A percentile compares a stretch with the other conserved stretches of the same genome.
Conservation (phyloP, 148 eudicot species). For the Dysphania ambrosioides region DNA sequence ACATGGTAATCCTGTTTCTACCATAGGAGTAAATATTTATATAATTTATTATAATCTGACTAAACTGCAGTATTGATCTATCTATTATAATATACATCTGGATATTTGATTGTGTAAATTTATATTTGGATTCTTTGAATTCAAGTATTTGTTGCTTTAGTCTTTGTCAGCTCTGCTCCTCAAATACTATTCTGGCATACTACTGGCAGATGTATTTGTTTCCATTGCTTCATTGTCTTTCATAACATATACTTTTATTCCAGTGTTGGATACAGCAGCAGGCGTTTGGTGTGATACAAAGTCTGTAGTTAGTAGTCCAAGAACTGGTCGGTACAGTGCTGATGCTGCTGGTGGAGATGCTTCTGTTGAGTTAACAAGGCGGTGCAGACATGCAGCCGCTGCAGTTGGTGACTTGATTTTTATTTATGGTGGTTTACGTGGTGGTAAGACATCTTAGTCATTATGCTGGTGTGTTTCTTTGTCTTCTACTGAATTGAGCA, state of each 20-base stretch:
- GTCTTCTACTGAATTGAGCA: not conserved
- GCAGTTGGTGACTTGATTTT: conserved; percentile 90
- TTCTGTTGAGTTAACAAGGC: conserved; percentile 91
- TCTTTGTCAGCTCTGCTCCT: not conserved
- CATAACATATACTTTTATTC: conserved; percentile 17
- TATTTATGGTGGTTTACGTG: conserved; percentile 94
- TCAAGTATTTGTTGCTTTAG: not conserved
- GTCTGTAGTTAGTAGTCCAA: conserved; percentile 89
- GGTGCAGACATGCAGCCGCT: conserved; percentile 99
- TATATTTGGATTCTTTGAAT: not conserved
- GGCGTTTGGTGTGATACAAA: conserved; percentile 99
- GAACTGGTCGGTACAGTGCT: conserved; percentile 91
- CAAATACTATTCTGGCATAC: not conserved
- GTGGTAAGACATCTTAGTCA: conserved; percentile 57
- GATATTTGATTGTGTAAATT: not conserved
- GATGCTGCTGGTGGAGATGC: conserved; percentile 99
- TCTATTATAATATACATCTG: not conserved
- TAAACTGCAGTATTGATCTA: conserved; percentile 1
- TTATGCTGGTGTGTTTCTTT: not conserved
- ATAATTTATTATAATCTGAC: not conserved
- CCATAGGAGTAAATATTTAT: not conserved
- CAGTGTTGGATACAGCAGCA: conserved; percentile 97
- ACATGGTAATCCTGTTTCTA: not conserved
- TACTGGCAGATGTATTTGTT: not conserved
- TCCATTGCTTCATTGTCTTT: not conserved